Evolutionary conservation across 75 land plant species (phyloP), one percentile per base, ranked within the genome.

Genomic region (Selaginella tamariscina): DNA sequence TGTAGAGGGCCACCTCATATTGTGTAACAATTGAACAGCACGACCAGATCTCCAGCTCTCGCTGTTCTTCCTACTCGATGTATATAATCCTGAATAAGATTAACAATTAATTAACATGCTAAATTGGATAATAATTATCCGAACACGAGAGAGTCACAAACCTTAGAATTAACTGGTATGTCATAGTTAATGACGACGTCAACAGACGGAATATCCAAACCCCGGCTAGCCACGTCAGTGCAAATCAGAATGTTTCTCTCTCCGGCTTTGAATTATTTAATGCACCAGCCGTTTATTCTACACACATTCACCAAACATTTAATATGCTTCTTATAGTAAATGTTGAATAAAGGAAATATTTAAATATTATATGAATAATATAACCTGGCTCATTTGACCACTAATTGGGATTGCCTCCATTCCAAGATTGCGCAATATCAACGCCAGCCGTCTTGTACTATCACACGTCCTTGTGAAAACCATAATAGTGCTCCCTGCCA

Each of bases 141-240:
- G 49, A 39, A 15, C 5, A 39, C 5, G 49, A 15, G 49, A 39
- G 49, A 39, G 49, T 39, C 49, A 39, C 11, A 15, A 39, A 84
- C 94, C 85, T 93, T 93, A 2, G 98, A 85, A 66, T 86, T 84
- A 11, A 81, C 64, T 0, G 98, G 98, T 32, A 89, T 83, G 59
- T 89, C 91, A 72, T 93, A 93, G 67, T 93, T 93, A 33, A 93
- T 85, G 2, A 89, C 98, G 76, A 89, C 73, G 75, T 93, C 91
- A 0, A 93, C 98, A 39, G 95, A 81, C 21, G 97, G 95, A 71
- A 93, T 86, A 73, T 93, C 98, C 27, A 93, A 86, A 8, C 95
- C 98, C 72, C 98, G 84, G 56, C 98, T 86, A n/a, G 95, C 95
- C 27, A 93, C 98, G 80, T 93, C 98, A 33, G 98, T 93, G 77